Evolutionary conservation across 2,329 filamentous ascomycete genomes (phyloP), one percentile per base, ranked within the genome.

Genomic region (Epichloe coenophiala): DNA sequence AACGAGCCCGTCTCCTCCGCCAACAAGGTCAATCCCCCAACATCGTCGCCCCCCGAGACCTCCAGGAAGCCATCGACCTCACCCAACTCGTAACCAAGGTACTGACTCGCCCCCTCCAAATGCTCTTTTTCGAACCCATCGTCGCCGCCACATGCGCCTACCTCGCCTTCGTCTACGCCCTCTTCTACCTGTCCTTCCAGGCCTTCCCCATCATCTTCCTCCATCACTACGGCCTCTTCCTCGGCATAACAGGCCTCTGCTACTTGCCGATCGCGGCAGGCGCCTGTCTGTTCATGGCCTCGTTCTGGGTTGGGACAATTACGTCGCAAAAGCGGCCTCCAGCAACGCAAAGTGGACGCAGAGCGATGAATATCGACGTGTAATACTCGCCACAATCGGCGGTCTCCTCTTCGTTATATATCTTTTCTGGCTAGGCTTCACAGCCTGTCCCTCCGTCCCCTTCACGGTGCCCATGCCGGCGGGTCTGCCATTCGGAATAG

Each of bases 131-230:
- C 42, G 87, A 93, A 61, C 81, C 83, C 46, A 84, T 91, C 47
- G 84, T 91, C 7, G 71, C 81, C 23, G 83, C 80, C 46, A 79
- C 77, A 1, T 88, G 82, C 63, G 61, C 78, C 60, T 90, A 88
- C 63, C 71, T 89, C 11, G 80, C 86, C 36, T 71, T 90, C 31
- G 75, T 81, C 36, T 90, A 88, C 60, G 76, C 71, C 46, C 76
- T 78, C 56, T 77, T 78, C 60, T 78, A 78, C 71, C 86, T 90
- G 67, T 88, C 81, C 60, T 88, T 91, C 58, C 80, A 88, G 62
- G 83, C 84, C 2, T 90, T 83, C 62, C 81, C 81, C 1, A 72
- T 83, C 53, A 84, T 88, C 55, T 90, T 87, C 63, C 69, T 76
- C 55, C 61, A 67, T 23, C 61, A 81, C 3, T 88, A 88, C 63